These are phyloP conservation scores for Vigna trinervia DNA, from an alignment of 306 rosid genomes.

Conservation along the genomic window DNA sequence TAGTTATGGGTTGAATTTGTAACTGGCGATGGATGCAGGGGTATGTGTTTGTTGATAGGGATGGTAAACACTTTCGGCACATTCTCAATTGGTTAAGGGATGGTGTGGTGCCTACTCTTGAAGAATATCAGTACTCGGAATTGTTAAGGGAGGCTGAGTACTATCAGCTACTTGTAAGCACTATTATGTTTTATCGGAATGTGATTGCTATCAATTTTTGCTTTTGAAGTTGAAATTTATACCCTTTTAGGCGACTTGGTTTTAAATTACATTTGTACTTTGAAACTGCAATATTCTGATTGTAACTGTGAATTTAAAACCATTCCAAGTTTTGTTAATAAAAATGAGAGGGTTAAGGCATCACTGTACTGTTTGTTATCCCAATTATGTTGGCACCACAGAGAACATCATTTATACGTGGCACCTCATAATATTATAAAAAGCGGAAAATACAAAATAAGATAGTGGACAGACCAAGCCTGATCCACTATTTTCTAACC, in stretches of 20 bases:
- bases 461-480: no score
- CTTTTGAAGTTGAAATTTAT: conserved; percentile 25
- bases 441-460: no score
- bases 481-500: no score
- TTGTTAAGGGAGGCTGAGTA: conserved; percentile 88
- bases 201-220: conserved; percentile 15
- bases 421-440: no score
- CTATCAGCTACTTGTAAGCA: conserved; percentile 84
- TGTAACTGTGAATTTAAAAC: conserved; percentile 1
- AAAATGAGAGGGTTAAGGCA: no score
- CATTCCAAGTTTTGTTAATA: no score
- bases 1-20: conserved; percentile 5
- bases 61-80: conserved; percentile 89
- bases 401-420: no score
- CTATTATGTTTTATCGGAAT: conserved; percentile 4
- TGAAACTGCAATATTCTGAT: not conserved
- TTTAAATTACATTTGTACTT: not conserved
- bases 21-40: conserved; percentile 61
- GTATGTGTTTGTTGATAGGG: conserved; percentile 84
- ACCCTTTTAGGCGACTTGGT: not conserved
- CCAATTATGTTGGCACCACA: no score
- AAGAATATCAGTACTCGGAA: conserved; percentile 65
- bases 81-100: conserved; percentile 97
- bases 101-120: conserved; percentile 72
- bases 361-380: no score